Percentiles rank a stretch among this genome's conserved stretches.
These are phyloP conservation scores for Lipomyces starkeyi DNA, from an alignment of 805 yeast genomes.

Conservation along the genomic window DNA sequence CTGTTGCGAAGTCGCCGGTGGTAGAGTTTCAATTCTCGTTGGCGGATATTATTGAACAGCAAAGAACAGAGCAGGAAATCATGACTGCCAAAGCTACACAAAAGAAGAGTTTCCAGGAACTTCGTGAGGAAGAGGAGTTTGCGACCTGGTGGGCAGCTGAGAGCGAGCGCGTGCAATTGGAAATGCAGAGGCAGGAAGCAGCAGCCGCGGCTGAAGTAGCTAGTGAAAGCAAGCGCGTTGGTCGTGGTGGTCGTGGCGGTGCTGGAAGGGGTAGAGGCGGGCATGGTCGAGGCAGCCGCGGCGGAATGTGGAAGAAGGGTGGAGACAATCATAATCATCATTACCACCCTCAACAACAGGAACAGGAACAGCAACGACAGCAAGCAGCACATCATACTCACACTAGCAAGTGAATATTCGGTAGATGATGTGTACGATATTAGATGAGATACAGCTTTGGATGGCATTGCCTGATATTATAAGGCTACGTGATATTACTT, in stretches of 20 bases:
- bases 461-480: not conserved
- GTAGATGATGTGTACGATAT: not conserved
- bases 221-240: not conserved
- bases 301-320: not conserved
- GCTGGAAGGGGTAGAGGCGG: constrained; percentile 9
- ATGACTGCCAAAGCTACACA: constrained; percentile 44
- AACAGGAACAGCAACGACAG: not conserved
- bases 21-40: constrained; percentile 27
- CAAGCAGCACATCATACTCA: not conserved
- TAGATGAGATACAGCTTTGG: not conserved
- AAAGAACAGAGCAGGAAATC: constrained; percentile 52
- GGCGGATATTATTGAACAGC: constrained; percentile 42
- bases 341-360: not conserved
- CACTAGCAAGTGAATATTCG: not conserved
- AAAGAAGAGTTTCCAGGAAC: constrained; percentile 63
- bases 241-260: constrained; percentile 3
- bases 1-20: constrained; percentile 11
- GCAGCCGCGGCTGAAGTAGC: constrained; percentile 10
- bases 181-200: constrained; percentile 24
- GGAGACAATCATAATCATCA: not conserved
- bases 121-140: constrained; percentile 82
- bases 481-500: not conserved
- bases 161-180: constrained; percentile 49
- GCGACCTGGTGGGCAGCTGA: constrained; percentile 89
- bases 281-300: not conserved